These are phyloP conservation scores for Penicillium sp. DNA, from an alignment of 2,329 filamentous ascomycete species.

Conservation along the genomic window DNA sequence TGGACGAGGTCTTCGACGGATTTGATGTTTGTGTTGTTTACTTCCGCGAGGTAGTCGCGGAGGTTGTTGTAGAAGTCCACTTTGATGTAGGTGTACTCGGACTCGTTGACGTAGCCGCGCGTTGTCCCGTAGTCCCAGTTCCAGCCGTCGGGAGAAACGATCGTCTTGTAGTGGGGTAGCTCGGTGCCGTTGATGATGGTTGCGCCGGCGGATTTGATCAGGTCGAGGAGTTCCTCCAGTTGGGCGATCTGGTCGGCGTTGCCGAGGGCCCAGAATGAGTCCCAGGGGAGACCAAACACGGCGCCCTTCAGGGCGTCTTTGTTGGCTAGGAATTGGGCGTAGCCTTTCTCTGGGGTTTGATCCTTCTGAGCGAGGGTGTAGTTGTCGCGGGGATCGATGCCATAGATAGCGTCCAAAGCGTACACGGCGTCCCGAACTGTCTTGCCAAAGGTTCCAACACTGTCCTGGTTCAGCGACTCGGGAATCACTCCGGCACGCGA, in stretches of 20 bases:
- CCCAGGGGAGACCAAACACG: slow-evolving; percentile 65
- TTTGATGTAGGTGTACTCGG: slow-evolving; percentile 67
- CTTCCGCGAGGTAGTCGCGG: slow-evolving; percentile 55
- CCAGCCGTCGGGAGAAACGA: slow-evolving; percentile 64
- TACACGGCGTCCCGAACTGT: slow-evolving; percentile 64
- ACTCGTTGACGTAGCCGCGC: slow-evolving; percentile 63
- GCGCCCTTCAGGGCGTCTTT: slow-evolving; percentile 54
- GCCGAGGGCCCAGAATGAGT: slow-evolving; percentile 62
- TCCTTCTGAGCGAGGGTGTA: slow-evolving; percentile 56
- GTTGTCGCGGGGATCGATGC: slow-evolving; percentile 58
- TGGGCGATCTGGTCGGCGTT: slow-evolving; percentile 51
- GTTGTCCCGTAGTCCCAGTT: slow-evolving; percentile 64
- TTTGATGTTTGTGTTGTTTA: slow-evolving; percentile 56
- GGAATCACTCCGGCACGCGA: slow-evolving; percentile 61
- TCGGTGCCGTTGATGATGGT: slow-evolving; percentile 65
- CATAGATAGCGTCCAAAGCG: slow-evolving; percentile 62
- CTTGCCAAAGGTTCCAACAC: slow-evolving; percentile 60
- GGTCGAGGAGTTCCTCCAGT: slow-evolving; percentile 48
- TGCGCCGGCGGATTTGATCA: slow-evolving; percentile 57
- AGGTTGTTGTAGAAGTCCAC: slow-evolving; percentile 59
- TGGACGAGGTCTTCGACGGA: slow-evolving; percentile 60
- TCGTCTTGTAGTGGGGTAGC: slow-evolving; percentile 55
- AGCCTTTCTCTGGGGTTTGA: slow-evolving; percentile 52
- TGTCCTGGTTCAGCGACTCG: slow-evolving; percentile 62
- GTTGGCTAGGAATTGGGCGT: slow-evolving; percentile 51